These are phyloP conservation scores for Lachnellula willkommii DNA, from an alignment of 2,329 filamentous ascomycete species.

Conservation along the genomic window DNA sequence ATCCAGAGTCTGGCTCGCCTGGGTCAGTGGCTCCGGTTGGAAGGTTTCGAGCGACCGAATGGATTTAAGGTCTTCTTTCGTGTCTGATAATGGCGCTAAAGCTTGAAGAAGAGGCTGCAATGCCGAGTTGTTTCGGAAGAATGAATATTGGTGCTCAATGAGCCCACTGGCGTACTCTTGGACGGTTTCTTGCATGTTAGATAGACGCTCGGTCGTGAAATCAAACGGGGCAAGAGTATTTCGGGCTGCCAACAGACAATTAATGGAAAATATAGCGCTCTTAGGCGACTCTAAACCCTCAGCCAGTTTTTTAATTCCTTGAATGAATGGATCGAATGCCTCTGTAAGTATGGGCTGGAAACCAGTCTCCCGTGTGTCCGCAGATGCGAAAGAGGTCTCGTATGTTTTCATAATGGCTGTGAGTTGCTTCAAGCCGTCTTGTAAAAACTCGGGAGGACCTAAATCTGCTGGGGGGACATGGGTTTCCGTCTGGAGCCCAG, in stretches of 20 bases:
- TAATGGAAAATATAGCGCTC: constrained; percentile 65
- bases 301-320: constrained; percentile 66
- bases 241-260: constrained; percentile 60
- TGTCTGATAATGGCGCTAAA: constrained; percentile 35
- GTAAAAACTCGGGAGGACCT: constrained; percentile 71
- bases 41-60: constrained; percentile 57
- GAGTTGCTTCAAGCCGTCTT: constrained; percentile 74
- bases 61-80: constrained; percentile 49
- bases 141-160: constrained; percentile 62
- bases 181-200: constrained; percentile 53
- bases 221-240: constrained; percentile 52
- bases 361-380: constrained; percentile 55
- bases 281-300: constrained; percentile 54
- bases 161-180: constrained; percentile 52
- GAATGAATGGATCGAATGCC: constrained; percentile 80
- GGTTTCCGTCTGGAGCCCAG: constrained; percentile 67
- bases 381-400: constrained; percentile 68
- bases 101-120: constrained; percentile 58
- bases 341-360: constrained; percentile 73
- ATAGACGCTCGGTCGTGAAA: constrained; percentile 55
- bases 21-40: constrained; percentile 54
- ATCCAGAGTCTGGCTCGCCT: constrained; percentile 72
- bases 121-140: constrained; percentile 71
- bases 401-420: constrained; percentile 77
- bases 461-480: constrained; percentile 67